Evolutionary conservation across 768 basidiomycete genomes (phyloP), one percentile per base, ranked within the genome.

Genomic region (Tricholoma hemisulphureum): DNA sequence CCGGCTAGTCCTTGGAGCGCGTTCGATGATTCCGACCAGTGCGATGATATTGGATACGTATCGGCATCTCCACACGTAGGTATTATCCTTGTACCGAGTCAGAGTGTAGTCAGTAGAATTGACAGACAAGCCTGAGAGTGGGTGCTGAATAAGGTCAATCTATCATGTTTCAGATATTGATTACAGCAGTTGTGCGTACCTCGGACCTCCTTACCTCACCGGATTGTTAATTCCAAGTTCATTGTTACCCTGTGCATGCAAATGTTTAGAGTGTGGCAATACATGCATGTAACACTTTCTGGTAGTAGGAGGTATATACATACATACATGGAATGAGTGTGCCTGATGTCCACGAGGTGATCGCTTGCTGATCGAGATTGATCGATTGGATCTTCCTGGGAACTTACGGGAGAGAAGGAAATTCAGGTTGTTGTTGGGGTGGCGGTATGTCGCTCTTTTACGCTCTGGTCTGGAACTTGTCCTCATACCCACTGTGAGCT

Each of bases 341-440:
- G 41, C 41, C 41, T 21, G 20, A 28, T 16, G 21, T 24, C 45
- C 46, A 48, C 46, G 24, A 48, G 21, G 16, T 28, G 26, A 48
- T 31, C 29, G 29, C 29, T 10, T 49, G 48, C 3, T 14, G 31
- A 50, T 54, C 37, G 53, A 54, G 53, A 54, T 54, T 43, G 53
- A 54, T 54, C 53, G 53, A 54, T 54, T 21, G 11, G 37, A 54
- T 39, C 6, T 31, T 35, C 23, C 28, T 53, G 52, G 35, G 35
- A 53, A 51, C 34, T 13, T 39, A 28, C 24, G 23, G 48, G n/a
- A n/a, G n/a, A n/a, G n/a, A n/a, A n/a, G 18, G 35, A 16, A 20
- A 20, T 16, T 16, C 23, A 24, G 46, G 46, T 14, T 23, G 23
- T 21, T 23, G n/a, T 31, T 23, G 18, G n/a, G n/a, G n/a, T n/a